These are phyloP conservation scores for Primulina huaijiensis DNA, from an alignment of 257 asterid species.

Conservation along the genomic window DNA sequence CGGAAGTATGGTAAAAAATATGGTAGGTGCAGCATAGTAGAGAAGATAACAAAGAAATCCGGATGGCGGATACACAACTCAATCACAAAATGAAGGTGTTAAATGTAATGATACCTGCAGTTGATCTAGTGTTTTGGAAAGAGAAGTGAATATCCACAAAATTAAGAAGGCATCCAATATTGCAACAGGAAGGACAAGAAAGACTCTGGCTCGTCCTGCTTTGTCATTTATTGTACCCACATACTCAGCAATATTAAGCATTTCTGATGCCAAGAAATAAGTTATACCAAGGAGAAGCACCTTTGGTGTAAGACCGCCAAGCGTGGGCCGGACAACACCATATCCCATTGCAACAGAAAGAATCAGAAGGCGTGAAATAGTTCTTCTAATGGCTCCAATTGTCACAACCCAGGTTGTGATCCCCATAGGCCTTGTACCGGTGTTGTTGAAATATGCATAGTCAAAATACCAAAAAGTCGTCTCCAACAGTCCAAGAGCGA, in stretches of 20 bases:
- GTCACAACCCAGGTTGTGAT: constrained; percentile 93
- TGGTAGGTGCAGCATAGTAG: constrained; percentile 11
- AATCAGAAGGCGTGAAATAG: constrained; percentile 79
- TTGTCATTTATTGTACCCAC: constrained; percentile 91
- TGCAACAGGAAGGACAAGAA: constrained; percentile 90
- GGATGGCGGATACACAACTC: constrained; percentile 11
- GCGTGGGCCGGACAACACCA: constrained; percentile 97
- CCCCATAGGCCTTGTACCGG: constrained; percentile 88
- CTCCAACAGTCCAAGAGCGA: constrained; percentile 88
- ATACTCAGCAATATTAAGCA: constrained; percentile 77
- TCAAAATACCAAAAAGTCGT: constrained; percentile 93
- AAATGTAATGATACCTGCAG: constrained; percentile 55
- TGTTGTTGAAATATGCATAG: constrained; percentile 77
- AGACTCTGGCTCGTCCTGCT: constrained; percentile 83
- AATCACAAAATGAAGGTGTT: constrained; percentile 1
- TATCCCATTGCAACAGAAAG: constrained; percentile 96
- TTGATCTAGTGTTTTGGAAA: constrained; percentile 88
- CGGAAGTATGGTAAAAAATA: constrained; percentile 18
- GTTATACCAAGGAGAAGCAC: constrained; percentile 84
- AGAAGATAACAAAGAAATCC: constrained; percentile 16
- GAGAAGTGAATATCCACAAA: constrained; percentile 95
- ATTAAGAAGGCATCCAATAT: constrained; percentile 87
- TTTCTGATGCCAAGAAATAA: constrained; percentile 74
- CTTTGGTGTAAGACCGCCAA: constrained; percentile 92
- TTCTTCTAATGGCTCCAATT: constrained; percentile 70